Conservation (phyloP, 768 basidiomycete species). For the Astraeus odoratus region DNA sequence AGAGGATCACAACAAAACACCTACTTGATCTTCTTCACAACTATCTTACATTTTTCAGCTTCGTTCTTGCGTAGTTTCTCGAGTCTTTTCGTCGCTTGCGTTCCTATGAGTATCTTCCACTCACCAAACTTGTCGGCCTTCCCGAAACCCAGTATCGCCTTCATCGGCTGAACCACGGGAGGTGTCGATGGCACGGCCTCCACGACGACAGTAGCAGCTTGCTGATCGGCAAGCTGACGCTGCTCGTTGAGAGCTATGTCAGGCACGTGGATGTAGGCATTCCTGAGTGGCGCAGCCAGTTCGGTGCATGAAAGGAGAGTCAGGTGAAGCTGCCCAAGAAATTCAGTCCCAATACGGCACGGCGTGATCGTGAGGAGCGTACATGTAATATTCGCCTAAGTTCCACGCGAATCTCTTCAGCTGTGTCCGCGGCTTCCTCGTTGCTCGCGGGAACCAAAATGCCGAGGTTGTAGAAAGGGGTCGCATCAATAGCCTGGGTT, state of each 20-base stretch:
- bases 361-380: neutral
- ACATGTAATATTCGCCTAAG: conserved; percentile 29
- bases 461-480: conserved; percentile 26
- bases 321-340: conserved; percentile 20
- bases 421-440: conserved; percentile 12
- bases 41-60: conserved; percentile 40
- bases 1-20: conserved; percentile 7
- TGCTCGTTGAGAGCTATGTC: neutral
- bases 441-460: conserved; percentile 18
- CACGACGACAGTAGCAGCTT: neutral
- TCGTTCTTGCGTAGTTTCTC: conserved; percentile 41
- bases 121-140: conserved; percentile 54
- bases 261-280: conserved; percentile 6
- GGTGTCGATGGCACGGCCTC: conserved; percentile 25
- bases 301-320: conserved; percentile 12
- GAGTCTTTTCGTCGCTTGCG: conserved; percentile 43
- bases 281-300: conserved; percentile 6
- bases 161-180: conserved; percentile 50
- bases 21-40: conserved; percentile 65
- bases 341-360: neutral
- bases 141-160: conserved; percentile 54
- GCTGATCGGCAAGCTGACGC: neutral
- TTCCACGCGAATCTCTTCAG: conserved; percentile 11
- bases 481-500: conserved; percentile 15
- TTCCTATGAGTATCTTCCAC: conserved; percentile 55